Conservation (phyloP, 129 eudicot species). For the Centrapalus pauciflorus region DNA sequence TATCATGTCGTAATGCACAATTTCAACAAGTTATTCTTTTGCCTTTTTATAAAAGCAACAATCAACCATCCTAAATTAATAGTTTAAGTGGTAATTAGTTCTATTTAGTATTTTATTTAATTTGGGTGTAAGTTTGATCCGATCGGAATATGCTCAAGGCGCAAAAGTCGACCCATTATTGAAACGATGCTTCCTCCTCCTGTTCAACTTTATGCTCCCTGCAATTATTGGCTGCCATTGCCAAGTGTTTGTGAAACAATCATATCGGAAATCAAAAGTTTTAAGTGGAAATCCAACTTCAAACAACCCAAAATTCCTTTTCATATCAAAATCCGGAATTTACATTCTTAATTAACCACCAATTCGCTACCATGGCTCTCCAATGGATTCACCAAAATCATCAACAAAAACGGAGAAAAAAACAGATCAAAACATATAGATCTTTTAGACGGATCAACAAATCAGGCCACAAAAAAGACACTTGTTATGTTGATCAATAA, state of each 20-base stretch:
- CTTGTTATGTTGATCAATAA: conserved; percentile 15
- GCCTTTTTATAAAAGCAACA: too few species aligned
- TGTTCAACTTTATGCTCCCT: conserved; percentile 5
- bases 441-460: neutral
- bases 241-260: neutral
- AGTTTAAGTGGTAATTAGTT: too few species aligned
- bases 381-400: neutral
- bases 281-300: neutral
- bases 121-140: too few species aligned
- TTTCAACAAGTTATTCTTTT: too few species aligned
- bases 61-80: too few species aligned
- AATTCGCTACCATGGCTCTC: conserved; percentile 19
- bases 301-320: conserved; percentile 6
- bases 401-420: conserved; percentile 8
- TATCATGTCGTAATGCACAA: too few species aligned
- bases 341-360: conserved; percentile 24
- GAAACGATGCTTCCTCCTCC: conserved; percentile 4
- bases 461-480: conserved; percentile 6
- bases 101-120: too few species aligned
- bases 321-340: conserved; percentile 28
- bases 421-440: neutral
- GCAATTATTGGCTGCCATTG: neutral
- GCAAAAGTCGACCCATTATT: conserved; percentile 10
- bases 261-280: too few species aligned
- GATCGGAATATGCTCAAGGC: conserved; percentile 3